A percentile compares a stretch with the other conserved stretches of the same genome.
Conservation (phyloP, 768 basidiomycete genomes). For the Termitomyces sp. region DNA sequence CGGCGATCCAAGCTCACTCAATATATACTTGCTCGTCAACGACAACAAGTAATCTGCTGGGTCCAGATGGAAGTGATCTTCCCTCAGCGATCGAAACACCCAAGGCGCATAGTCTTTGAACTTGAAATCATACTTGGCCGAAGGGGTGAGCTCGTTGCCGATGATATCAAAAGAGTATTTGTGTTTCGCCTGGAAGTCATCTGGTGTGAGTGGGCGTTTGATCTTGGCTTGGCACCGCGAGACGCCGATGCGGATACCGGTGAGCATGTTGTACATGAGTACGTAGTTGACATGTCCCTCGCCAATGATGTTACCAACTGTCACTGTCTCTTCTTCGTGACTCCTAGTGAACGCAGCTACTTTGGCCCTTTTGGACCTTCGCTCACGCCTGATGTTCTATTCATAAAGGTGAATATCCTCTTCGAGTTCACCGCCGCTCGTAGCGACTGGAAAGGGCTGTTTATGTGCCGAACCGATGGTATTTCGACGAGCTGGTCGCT, state of each 20-base stretch:
- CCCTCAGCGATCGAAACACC: slow-evolving; percentile 94
- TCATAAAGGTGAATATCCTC: slow-evolving; percentile 86
- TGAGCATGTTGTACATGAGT: slow-evolving; percentile 99
- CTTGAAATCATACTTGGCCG: slow-evolving; percentile 98
- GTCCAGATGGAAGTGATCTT: slow-evolving; percentile 91
- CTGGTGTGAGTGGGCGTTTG: slow-evolving; percentile 73
- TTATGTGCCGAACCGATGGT: slow-evolving; percentile 55
- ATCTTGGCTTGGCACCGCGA: slow-evolving; percentile 97
- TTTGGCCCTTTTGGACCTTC: slow-evolving; percentile 66
- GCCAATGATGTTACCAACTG: slow-evolving; percentile 96
- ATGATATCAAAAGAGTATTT: slow-evolving; percentile 98
- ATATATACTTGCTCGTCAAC: slow-evolving; percentile 94
- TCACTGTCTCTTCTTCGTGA: slow-evolving; percentile 39
- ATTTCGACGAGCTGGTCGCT: slow-evolving; percentile 54
- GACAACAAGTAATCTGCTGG: slow-evolving; percentile 97
- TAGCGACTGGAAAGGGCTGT: slow-evolving; percentile 21
- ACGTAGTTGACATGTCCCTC: slow-evolving; percentile 99
- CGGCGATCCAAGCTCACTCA: slow-evolving; percentile 95
- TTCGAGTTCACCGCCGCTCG: slow-evolving; percentile 50
- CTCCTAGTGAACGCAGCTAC: slow-evolving; percentile 45
- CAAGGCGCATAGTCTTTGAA: slow-evolving; percentile 99
- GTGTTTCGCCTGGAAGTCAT: slow-evolving; percentile 85
- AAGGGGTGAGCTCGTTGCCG: slow-evolving; percentile 97
- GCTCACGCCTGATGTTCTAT: slow-evolving; percentile 78
- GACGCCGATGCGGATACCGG: slow-evolving; percentile 94